Evolutionary conservation across 2,329 filamentous ascomycete species (phyloP).

Genomic region (Epichloe coenophiala): DNA sequence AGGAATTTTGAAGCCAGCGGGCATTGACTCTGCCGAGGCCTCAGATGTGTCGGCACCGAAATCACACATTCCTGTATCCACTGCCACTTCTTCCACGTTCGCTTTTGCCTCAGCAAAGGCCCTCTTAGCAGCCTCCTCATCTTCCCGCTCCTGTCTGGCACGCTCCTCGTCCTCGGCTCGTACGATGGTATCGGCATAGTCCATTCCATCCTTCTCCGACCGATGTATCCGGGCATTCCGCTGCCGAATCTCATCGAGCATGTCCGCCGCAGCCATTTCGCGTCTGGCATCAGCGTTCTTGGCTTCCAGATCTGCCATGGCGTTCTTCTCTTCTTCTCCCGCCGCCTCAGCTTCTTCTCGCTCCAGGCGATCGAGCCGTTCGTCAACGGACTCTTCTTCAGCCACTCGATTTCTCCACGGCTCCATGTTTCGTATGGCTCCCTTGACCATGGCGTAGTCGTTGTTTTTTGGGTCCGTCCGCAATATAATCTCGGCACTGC

Average conservation of each 20-base stretch:
- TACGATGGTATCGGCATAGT: slow-evolving; percentile 42
- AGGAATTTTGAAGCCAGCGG: slow-evolving; percentile 6
- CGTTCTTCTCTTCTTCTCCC: slow-evolving; percentile 61
- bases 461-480: slow-evolving; percentile 85
- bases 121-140: slow-evolving; percentile 63
- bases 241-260: slow-evolving; percentile 84
- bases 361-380: slow-evolving; percentile 74
- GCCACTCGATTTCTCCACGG: slow-evolving; percentile 59
- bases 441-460: slow-evolving; percentile 70
- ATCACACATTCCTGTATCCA: not conserved
- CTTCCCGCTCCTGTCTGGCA: slow-evolving; percentile 60
- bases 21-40: slow-evolving; percentile 16
- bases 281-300: slow-evolving; percentile 87
- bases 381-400: slow-evolving; percentile 70
- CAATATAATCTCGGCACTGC: slow-evolving; percentile 79
- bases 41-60: not conserved
- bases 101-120: slow-evolving; percentile 59
- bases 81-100: slow-evolving; percentile 31
- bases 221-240: slow-evolving; percentile 79
- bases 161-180: slow-evolving; percentile 44
- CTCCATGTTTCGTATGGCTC: slow-evolving; percentile 87
- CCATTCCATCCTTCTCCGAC: slow-evolving; percentile 53
- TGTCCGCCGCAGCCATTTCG: slow-evolving; percentile 95
- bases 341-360: slow-evolving; percentile 53
- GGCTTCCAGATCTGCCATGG: slow-evolving; percentile 88